Percentiles rank a stretch among this genome's conserved stretches.
Evolutionary conservation across 441 rosid genomes (phyloP).

Genomic region (Viola pubescens): DNA sequence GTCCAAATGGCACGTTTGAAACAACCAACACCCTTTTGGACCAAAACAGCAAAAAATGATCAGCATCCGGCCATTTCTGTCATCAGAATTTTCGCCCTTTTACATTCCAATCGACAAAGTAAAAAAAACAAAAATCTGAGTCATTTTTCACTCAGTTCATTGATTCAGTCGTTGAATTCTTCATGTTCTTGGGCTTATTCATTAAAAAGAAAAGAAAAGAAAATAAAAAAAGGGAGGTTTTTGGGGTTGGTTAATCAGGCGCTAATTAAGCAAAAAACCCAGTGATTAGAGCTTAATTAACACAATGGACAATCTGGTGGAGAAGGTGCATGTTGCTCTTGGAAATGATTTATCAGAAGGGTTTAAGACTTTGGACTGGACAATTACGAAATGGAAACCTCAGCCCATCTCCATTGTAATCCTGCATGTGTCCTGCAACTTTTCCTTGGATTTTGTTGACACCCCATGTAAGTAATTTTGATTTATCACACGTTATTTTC

Average conservation of each 20-base stretch:
- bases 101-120: neutral
- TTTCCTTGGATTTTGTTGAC: constrained; percentile 53
- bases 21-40: too few species aligned
- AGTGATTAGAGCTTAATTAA: constrained; percentile 9
- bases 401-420: constrained; percentile 50
- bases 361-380: constrained; percentile 65
- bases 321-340: constrained; percentile 61
- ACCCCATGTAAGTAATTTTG: constrained; percentile 53
- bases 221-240: neutral
- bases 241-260: neutral
- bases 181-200: neutral
- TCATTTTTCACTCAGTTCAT: constrained; percentile 30
- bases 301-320: constrained; percentile 33
- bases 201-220: neutral
- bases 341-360: constrained; percentile 71
- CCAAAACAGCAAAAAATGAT: neutral
- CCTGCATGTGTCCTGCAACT: constrained; percentile 38
- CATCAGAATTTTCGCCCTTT: too few species aligned
- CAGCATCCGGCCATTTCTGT: too few species aligned
- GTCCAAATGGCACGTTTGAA: too few species aligned
- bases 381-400: constrained; percentile 48
- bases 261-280: neutral
- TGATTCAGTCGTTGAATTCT: too few species aligned
- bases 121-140: constrained; percentile 23
- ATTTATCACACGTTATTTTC: neutral